These are phyloP conservation scores for Comarum palustre DNA, from an alignment of 306 rosid species.

Conservation along the genomic window DNA sequence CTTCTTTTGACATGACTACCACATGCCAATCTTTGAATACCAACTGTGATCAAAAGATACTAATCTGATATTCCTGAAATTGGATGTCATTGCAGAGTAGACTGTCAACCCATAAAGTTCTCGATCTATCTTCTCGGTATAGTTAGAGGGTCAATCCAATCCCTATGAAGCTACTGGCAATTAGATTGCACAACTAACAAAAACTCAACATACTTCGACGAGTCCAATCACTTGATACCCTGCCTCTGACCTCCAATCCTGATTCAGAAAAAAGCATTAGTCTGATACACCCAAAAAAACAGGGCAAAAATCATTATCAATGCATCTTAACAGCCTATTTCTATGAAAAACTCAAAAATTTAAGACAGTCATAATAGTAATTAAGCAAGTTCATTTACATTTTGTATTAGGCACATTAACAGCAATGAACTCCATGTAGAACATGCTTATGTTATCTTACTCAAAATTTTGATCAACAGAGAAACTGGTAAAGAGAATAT, in stretches of 20 bases:
- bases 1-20: conserved; percentile 19
- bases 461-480: background rate
- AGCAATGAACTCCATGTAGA: background rate
- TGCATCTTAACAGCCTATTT: background rate
- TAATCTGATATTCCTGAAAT: conserved; percentile 33
- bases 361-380: background rate
- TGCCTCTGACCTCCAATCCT: conserved; percentile 39
- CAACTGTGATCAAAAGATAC: conserved; percentile 34
- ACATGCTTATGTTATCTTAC: background rate
- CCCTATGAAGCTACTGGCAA: conserved; percentile 17
- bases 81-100: conserved; percentile 27
- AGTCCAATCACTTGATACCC: conserved; percentile 30
- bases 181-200: conserved; percentile 13
- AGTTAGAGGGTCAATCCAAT: conserved; percentile 29
- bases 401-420: conserved; percentile 3
- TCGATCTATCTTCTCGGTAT: conserved; percentile 23
- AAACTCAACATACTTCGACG: conserved; percentile 8
- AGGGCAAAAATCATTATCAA: conserved; percentile 4
- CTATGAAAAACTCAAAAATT: conserved; percentile 15
- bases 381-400: conserved; percentile 1
- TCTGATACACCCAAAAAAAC: conserved; percentile 8
- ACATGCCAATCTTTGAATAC: conserved; percentile 17
- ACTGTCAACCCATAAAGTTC: conserved; percentile 12
- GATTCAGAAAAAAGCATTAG: conserved; percentile 35
- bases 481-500: background rate